phyloP scores from a whole-genome alignment of 768 basidiomycete genomes.

The Suillus discolor region DNA sequence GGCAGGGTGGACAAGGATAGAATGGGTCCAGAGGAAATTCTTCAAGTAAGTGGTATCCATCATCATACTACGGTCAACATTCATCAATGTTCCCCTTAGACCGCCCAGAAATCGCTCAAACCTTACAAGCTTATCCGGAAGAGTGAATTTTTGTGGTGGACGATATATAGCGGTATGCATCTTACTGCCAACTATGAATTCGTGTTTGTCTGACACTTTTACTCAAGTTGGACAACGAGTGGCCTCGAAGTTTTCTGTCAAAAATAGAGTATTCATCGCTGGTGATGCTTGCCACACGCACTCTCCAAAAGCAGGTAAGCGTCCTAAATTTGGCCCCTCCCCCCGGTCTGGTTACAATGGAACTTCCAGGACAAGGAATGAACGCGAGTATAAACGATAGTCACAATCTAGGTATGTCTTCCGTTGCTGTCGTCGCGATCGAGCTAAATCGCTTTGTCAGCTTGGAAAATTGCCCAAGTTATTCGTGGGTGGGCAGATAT shows the following conservation, averaged over 20 bases:
- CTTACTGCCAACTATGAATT: neutral
- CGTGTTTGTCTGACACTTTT: neutral
- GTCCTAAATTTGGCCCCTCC: neutral
- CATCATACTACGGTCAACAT: neutral
- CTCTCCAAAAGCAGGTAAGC: slow-evolving; percentile 43
- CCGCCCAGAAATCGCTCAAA: slow-evolving; percentile 40
- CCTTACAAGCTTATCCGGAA: slow-evolving; percentile 40
- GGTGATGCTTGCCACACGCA: slow-evolving; percentile 57
- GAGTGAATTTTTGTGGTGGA: slow-evolving; percentile 50
- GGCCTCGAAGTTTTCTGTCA: slow-evolving; percentile 47
- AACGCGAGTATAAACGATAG: slow-evolving; percentile 57
- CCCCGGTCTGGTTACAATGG: slow-evolving; percentile 16
- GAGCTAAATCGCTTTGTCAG: slow-evolving; percentile 23
- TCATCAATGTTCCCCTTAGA: slow-evolving; percentile 20
- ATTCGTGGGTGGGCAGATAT: slow-evolving; percentile 48
- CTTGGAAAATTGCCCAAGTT: slow-evolving; percentile 55
- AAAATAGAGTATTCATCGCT: slow-evolving; percentile 56
- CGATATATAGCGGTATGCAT: slow-evolving; percentile 47
- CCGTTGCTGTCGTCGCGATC: neutral
- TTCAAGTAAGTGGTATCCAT: slow-evolving; percentile 32
- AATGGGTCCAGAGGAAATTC: slow-evolving; percentile 40
- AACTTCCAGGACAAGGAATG: slow-evolving; percentile 50
- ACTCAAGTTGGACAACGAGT: slow-evolving; percentile 55
- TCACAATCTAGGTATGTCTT: slow-evolving; percentile 47
- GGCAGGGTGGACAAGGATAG: slow-evolving; percentile 44